Conservation (phyloP, 768 basidiomycete species). For the Ephemerocybe angulata region DNA sequence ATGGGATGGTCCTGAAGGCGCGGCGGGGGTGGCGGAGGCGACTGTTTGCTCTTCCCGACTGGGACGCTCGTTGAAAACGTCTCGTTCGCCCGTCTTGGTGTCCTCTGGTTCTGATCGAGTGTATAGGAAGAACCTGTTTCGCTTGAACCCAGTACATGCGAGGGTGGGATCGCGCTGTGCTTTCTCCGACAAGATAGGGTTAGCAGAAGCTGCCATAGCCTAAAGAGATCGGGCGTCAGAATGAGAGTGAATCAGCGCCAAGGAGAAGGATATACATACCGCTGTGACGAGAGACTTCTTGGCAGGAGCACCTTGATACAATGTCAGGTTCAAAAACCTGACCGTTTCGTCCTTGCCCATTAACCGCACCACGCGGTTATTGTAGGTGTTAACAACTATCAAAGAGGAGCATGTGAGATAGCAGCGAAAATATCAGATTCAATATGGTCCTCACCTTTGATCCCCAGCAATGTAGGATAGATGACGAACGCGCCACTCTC, state of each 20-base stretch:
- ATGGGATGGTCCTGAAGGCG: conserved; percentile 59
- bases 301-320: conserved; percentile 93
- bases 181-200: conserved; percentile 89
- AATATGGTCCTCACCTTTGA: conserved; percentile 76
- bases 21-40: conserved; percentile 54
- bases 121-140: conserved; percentile 91
- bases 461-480: conserved; percentile 90
- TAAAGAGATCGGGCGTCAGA: conserved; percentile 24
- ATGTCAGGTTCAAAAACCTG: conserved; percentile 79
- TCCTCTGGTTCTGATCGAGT: conserved; percentile 89
- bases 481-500: conserved; percentile 93
- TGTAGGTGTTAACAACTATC: conserved; percentile 88
- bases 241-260: not conserved
- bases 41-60: conserved; percentile 94
- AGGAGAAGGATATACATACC: conserved; percentile 37
- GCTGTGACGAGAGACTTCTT: conserved; percentile 81
- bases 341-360: conserved; percentile 93
- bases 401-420: not conserved
- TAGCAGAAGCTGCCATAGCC: conserved; percentile 95
- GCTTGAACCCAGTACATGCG: conserved; percentile 91
- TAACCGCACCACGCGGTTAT: conserved; percentile 85
- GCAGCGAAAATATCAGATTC: not conserved
- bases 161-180: conserved; percentile 84
- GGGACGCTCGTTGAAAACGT: conserved; percentile 97
- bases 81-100: conserved; percentile 82